phyloP scores from a whole-genome alignment of 23 red algal genomes.

The Gracilaria gracilis region DNA sequence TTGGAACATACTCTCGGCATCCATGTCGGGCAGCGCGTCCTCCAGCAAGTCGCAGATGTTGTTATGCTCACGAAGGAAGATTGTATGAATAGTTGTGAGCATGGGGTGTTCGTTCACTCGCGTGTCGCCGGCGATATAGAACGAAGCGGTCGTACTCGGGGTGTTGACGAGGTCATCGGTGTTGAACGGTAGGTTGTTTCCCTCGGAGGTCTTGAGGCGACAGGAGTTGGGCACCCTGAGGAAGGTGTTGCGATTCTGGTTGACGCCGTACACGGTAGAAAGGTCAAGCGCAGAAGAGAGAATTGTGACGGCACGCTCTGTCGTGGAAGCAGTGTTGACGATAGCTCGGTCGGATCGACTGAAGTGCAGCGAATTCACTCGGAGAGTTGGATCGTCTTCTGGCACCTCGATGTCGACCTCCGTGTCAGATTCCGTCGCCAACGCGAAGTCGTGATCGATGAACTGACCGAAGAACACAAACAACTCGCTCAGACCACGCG shows the following conservation, averaged over 20 bases:
- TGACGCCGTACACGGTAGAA: slow-evolving; percentile 41
- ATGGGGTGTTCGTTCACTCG: slow-evolving; percentile 59
- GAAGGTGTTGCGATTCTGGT: not conserved
- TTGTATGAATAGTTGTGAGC: slow-evolving; percentile 32
- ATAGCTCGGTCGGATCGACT: not conserved
- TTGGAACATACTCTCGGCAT: slow-evolving; percentile 39
- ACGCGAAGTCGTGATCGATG: slow-evolving; percentile 59
- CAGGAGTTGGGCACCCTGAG: slow-evolving; percentile 24
- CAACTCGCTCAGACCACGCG: slow-evolving; percentile 28
- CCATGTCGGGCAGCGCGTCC: slow-evolving; percentile 20
- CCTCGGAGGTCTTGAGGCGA: slow-evolving; percentile 29
- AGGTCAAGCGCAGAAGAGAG: slow-evolving; percentile 48
- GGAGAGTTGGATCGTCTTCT: not conserved
- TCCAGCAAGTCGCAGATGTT: slow-evolving; percentile 3
- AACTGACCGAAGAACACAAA: slow-evolving; percentile 51
- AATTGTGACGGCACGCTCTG: slow-evolving; percentile 13
- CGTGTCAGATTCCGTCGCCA: slow-evolving; percentile 1
- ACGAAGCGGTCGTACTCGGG: not conserved
- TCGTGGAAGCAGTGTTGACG: not conserved
- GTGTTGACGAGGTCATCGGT: slow-evolving; percentile 48
- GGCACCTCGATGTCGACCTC: slow-evolving; percentile 24
- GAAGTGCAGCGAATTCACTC: slow-evolving; percentile 7
- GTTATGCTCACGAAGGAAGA: slow-evolving; percentile 72
- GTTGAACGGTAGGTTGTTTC: slow-evolving; percentile 54
- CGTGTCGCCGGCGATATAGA: slow-evolving; percentile 46